Base-by-base conservation (phyloP, 1,284 basidiomycete genomes). In the Phellopilus nigrolimitatus region DNA sequence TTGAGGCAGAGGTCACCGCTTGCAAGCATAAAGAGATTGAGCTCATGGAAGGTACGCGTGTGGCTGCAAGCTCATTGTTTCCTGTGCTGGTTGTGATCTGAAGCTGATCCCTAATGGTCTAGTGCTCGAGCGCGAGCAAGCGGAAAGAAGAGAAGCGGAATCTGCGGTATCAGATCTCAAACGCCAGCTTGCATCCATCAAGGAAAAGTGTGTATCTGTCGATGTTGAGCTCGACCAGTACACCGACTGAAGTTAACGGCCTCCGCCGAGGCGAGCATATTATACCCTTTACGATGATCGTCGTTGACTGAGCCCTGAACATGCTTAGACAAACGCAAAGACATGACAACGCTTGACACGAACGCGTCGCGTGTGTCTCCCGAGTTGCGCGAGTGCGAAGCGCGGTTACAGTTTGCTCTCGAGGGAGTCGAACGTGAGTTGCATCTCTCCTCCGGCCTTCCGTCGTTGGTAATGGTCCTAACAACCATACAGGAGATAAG, bases 21-120 rank as follows among this genome's bases (percentile, higher is more conserved):
- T 88, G 82, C 65, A 88, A 88, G 59, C 59, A 84, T 25, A 75
- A 73, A 59, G 87, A 89, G 66, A 82, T 89, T 38, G 82, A 87
- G 48, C 69, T 90, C 30, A 72, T 86, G 24, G 73, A 78, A 50
- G 76, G 85, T 87, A n/a, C n/a, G 61, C 17, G 48, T 47, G 21
- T 8, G 12, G 19, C 21, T 42, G 30, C 30, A 2, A 28, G 17
- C 27, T 5, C 25, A 6, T 37, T 17, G 12, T 24, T 38, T 13
- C 13, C 10, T 17, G 49, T 12, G 19, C 10, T 15, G 22, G n/a
- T 19, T 27, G 15, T 13, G 13, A 12, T 36, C 22, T 33, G 44
- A 10, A 49, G 12, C 39, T 47, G 27, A 19, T 9, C 21, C 12
- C 9, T 40, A 5, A 37, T 60, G n/a, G n/a, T n/a, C n/a, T n/a